phyloP scores from a whole-genome alignment of 2,329 filamentous ascomycete species.

The Pseudopyrenochaeta lycopersici region DNA sequence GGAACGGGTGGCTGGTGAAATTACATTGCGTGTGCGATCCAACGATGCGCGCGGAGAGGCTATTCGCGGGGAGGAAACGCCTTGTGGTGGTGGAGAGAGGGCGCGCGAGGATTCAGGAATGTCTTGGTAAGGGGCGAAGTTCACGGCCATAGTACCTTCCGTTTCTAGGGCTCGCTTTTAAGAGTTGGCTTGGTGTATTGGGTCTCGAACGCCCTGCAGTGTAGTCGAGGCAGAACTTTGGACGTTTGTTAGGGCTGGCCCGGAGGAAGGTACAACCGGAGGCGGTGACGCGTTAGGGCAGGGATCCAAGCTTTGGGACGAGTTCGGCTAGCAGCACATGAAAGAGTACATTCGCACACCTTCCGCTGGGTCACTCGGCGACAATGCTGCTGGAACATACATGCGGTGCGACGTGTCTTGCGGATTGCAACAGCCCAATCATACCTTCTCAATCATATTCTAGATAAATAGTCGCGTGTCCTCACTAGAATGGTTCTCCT shows the following conservation, averaged over 20 bases:
- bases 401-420: slow-evolving; percentile 7
- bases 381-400: slow-evolving; percentile 12
- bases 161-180: too few relatives aligned
- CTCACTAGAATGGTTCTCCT: neutral
- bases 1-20: slow-evolving; percentile 42
- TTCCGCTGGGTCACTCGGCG: slow-evolving; percentile 11
- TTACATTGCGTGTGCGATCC: slow-evolving; percentile 42
- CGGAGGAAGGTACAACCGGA: slow-evolving; percentile 18
- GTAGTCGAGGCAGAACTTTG: slow-evolving; percentile 1
- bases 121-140: slow-evolving; percentile 98
- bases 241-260: slow-evolving; percentile 14
- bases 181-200: neutral
- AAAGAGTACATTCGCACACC: slow-evolving; percentile 8
- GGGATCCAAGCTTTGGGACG: slow-evolving; percentile 17
- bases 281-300: slow-evolving; percentile 23
- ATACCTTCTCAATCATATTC: neutral
- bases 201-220: neutral
- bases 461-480: too few relatives aligned
- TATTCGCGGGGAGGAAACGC: slow-evolving; percentile 59
- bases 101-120: slow-evolving; percentile 85
- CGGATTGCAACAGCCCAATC: neutral
- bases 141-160: slow-evolving; percentile 34
- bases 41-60: slow-evolving; percentile 53
- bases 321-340: slow-evolving; percentile 19
- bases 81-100: slow-evolving; percentile 71